phyloP scores from a whole-genome alignment of 352 stramenopile species.

The Phytophthora constricta region DNA sequence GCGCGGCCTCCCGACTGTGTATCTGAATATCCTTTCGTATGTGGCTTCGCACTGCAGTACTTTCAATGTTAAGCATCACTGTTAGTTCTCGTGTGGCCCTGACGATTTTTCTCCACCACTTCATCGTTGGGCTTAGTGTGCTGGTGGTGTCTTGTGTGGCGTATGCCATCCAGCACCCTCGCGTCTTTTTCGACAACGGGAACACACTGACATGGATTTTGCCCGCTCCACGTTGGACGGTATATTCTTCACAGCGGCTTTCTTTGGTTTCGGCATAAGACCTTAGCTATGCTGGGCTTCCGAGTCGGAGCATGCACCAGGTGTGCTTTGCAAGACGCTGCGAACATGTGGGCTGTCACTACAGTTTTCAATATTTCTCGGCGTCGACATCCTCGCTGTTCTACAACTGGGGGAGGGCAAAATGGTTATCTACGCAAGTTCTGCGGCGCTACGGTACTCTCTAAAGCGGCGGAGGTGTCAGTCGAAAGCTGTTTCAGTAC shows the following conservation, averaged over 20 bases:
- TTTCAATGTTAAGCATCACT: slow-evolving; percentile 77
- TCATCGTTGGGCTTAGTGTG: slow-evolving; percentile 62
- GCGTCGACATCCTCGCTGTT: slow-evolving; percentile 66
- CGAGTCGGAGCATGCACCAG: slow-evolving; percentile 78
- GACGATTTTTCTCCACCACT: slow-evolving; percentile 79
- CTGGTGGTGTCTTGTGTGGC: slow-evolving; percentile 54
- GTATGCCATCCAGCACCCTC: slow-evolving; percentile 59
- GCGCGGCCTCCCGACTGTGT: slow-evolving; percentile 76
- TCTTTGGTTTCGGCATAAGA: slow-evolving; percentile 76
- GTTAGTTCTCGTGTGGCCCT: slow-evolving; percentile 81
- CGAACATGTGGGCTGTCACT: slow-evolving; percentile 79
- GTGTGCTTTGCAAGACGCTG: slow-evolving; percentile 74
- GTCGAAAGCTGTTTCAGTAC: slow-evolving; percentile 42
- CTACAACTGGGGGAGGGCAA: slow-evolving; percentile 59
- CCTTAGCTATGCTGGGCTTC: slow-evolving; percentile 85
- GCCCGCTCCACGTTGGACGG: slow-evolving; percentile 42
- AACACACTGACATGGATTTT: slow-evolving; percentile 62
- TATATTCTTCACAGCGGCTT: slow-evolving; percentile 52
- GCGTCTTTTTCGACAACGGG: slow-evolving; percentile 71
- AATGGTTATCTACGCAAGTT: slow-evolving; percentile 56
- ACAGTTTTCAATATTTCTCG: slow-evolving; percentile 84
- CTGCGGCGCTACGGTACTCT: slow-evolving; percentile 66
- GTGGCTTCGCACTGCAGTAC: slow-evolving; percentile 88
- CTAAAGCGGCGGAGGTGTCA: slow-evolving; percentile 50
- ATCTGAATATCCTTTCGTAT: slow-evolving; percentile 89